Evolutionary conservation across 2,329 filamentous ascomycete genomes (phyloP), one percentile per base, ranked within the genome.

Genomic region (Aspergillus udagawae): DNA sequence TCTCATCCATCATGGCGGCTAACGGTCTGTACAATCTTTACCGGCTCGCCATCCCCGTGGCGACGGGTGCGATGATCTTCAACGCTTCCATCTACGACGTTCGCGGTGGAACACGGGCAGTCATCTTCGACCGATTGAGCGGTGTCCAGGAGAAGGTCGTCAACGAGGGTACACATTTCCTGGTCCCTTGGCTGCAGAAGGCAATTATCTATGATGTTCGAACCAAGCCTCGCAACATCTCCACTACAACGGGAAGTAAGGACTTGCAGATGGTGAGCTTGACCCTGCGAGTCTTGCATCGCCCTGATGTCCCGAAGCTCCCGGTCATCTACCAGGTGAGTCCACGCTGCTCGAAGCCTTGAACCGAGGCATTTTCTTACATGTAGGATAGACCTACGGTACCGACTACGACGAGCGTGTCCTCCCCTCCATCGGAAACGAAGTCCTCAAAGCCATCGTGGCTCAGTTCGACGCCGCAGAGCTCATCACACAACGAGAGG

Each of bases 241-340:
- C 90, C 65, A 99, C 94, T 28, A 99, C 94, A 25, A 99, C 94
- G 12, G 94, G 94, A 58, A 93, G 89, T 84, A 99, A 99, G 86
- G 94, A 99, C 80, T 79, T 99, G 83, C 94, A 99, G 82, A 99
- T 99, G 94, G 94, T 99, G 71, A 97, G 92, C 83, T 84, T 99
- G 83, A 99, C 94, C 54, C 83, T 99, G 74, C 86, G 94, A 77
- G 94, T 99, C 63, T 79, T 99, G 76, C 93, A 97, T 80, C 85
- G 95, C 67, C 94, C 95, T 5, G 93, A 96, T 56, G 93, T 99
- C 69, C 86, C 91, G 82, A 86, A 88, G 69, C 81, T 99, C 72
- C 95, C 94, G 59, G 96, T 93, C 81, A 99, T 99, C 71, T 99
- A 99, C 83, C 94, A 97, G 86, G 93, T 97, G 78, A 63, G 82